Base-by-base conservation (phyloP, 306 rosid genomes). In the Carpinus viminea region DNA sequence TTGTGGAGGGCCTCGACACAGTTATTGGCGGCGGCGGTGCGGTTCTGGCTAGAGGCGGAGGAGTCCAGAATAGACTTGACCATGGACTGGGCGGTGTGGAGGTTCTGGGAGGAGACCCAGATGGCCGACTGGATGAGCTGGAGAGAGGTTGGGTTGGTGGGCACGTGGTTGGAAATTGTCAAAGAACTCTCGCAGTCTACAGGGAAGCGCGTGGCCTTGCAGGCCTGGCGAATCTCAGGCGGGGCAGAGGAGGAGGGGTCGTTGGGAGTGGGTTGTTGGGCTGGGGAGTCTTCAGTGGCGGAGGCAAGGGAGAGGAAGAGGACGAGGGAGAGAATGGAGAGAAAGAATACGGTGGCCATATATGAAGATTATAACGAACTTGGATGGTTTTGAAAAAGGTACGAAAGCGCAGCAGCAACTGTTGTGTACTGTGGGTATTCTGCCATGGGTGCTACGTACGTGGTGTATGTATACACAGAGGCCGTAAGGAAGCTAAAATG, bases 121-220 rank as follows among this genome's bases (percentile, higher is more conserved):
- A 91, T 70, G 62, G 96, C 90, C 12, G 84, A 71, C 17, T 84
- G 85, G 82, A 95, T 24, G 12, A 87, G 76, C 26, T 91, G 81
- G 34, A 87, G 66, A 0, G 91, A 17, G 18, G 88, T 36, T 0
- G 93, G 82, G 17, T 80, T 73, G 2, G 81, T 68, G 2, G 90
- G 85, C 31, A 87, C 80, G 24, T 68, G 47, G 0, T 17, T 24
- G 54, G 78, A 54, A 60, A 79, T 54, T 56, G 88, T 0, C 3
- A 95, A 79, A 21, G 95, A 78, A 71, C 86, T 24, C 24, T 72
- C 55, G 79, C 99, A 95, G 38, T 48, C 76, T 31, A 80, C 83
- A 0, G 93, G 91, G 82, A 90, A 95, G 54, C 93, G 96, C 3
- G 99, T 93, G 68, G 97, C 97, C 4, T 73, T 73, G 85, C 99